Percentiles rank a stretch among this genome's conserved stretches.
Evolutionary conservation across 345 rosid genomes (phyloP).

Genomic region (Corchorus capsularis): DNA sequence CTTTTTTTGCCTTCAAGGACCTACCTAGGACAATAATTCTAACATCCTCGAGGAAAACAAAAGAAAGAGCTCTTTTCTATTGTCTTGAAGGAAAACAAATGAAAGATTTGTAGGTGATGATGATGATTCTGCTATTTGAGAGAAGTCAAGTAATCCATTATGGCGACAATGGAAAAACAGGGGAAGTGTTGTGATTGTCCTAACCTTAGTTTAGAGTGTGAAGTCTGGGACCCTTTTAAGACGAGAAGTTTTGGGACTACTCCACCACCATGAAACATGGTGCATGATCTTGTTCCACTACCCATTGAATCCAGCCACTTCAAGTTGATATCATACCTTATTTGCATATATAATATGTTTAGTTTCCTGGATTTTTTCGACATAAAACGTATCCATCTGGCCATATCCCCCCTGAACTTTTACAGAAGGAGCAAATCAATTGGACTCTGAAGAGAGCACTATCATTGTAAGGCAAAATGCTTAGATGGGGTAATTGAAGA

Average conservation of each 20-base stretch:
- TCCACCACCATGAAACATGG: conserved; percentile 17
- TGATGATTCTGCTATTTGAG: background rate
- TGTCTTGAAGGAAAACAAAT: background rate
- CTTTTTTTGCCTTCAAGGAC: background rate
- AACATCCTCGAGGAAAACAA: conserved; percentile 7
- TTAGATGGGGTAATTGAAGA: too few species aligned
- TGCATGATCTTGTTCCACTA: conserved; percentile 27
- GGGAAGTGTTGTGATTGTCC: background rate
- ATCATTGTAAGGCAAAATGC: too few species aligned
- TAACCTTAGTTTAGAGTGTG: background rate
- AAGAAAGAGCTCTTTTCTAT: background rate
- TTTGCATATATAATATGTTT: too few species aligned
- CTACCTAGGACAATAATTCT: conserved; percentile 4
- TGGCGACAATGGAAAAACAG: conserved; percentile 1
- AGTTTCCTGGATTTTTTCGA: too few species aligned
- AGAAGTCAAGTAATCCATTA: conserved; percentile 11
- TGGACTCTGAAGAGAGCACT: too few species aligned
- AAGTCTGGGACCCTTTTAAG: conserved; percentile 15
- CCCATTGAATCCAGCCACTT: conserved; percentile 27
- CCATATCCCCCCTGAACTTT: too few species aligned
- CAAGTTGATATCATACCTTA: background rate
- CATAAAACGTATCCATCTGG: too few species aligned
- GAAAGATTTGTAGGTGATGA: background rate
- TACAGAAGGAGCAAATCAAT: too few species aligned
- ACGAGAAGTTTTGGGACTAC: background rate